Evolutionary conservation across 768 basidiomycete species (phyloP), one percentile per base, ranked within the genome.

Genomic region (Lentinus brumalis): DNA sequence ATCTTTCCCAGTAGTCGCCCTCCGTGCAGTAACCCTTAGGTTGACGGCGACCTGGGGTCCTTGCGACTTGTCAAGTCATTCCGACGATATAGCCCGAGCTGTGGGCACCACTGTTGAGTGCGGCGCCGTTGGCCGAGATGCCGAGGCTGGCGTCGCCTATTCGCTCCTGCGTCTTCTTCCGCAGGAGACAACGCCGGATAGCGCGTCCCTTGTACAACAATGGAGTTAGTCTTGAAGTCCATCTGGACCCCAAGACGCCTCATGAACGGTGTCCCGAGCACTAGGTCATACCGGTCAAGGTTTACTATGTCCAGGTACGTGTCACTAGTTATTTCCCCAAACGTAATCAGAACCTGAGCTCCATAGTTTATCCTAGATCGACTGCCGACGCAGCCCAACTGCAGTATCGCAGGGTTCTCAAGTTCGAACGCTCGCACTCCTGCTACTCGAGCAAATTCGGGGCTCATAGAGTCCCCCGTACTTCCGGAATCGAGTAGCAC

Each of bases 381-480:
- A 45, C 74, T 76, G 0, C 77, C 74, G 0, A 69, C 59, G 0
- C 69, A 73, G 1, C 76, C 75, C 14, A 79, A 51, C 41, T 77
- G 74, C 2, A 79, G 59, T 0, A 55, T 44, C 3, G 70, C 50
- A 11, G 55, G 68, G 2, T 63, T 44, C 3, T 65, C 52, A 14
- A 73, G 54, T 12, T 50, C 50, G 11, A 63, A 16, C 58, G 47
- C 9, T 56, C 32, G 0, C 65, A 5, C 15, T 58, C 57, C 0
- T n/a, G 66, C 47, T 0, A 69, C 61, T 5, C 45, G 42, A 0
- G 67, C 65, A 18, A 74, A 70, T 0, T 65, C 61, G 0, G 70
- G 71, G 14, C 61, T 66, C 4, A 71, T 50, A 5, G 65, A 68
- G 21, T 69, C 67, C 0, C 66, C 60, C 0, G 61, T 71, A 38